These are phyloP conservation scores for Amanita exitialis DNA, from an alignment of 768 basidiomycete species.

Conservation along the genomic window DNA sequence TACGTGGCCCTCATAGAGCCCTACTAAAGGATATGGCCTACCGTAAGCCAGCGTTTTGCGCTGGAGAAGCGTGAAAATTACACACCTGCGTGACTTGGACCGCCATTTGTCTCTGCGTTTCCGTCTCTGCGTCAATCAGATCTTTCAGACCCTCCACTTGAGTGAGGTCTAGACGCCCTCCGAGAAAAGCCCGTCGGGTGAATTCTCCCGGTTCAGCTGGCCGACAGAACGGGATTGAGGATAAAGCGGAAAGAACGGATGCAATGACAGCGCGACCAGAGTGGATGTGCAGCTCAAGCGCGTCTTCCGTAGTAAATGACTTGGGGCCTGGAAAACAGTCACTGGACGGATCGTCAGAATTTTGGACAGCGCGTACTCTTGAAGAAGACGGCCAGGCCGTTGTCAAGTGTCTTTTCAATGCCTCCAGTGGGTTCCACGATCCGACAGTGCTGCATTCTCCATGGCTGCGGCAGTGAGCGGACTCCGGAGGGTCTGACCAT, in stretches of 20 bases:
- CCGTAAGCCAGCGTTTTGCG: neutral
- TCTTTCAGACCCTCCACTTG: slow-evolving; percentile 86
- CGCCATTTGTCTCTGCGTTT: slow-evolving; percentile 68
- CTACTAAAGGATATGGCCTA: slow-evolving; percentile 24
- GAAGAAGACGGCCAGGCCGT: slow-evolving; percentile 78
- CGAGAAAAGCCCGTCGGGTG: slow-evolving; percentile 73
- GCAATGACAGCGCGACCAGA: slow-evolving; percentile 76
- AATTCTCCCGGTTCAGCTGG: slow-evolving; percentile 87
- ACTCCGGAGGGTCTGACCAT: slow-evolving; percentile 33
- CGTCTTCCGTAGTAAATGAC: slow-evolving; percentile 79
- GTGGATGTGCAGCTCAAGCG: slow-evolving; percentile 79
- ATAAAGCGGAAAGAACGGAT: slow-evolving; percentile 56
- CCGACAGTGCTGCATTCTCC: slow-evolving; percentile 62
- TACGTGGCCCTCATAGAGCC: slow-evolving; percentile 52
- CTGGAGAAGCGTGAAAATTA: slow-evolving; percentile 8
- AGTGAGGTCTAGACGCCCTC: slow-evolving; percentile 76
- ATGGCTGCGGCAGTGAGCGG: slow-evolving; percentile 23
- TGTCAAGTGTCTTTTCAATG: slow-evolving; percentile 56
- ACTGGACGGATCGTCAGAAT: neutral
- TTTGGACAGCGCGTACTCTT: slow-evolving; percentile 35
- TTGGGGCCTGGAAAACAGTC: slow-evolving; percentile 35
- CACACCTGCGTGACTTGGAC: slow-evolving; percentile 58
- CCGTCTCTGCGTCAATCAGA: slow-evolving; percentile 83
- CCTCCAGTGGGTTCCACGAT: slow-evolving; percentile 47
- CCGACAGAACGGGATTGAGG: slow-evolving; percentile 51